phyloP scores from a whole-genome alignment of 371 early-diverging fungal species.

The Conidiobolus incongruus region DNA sequence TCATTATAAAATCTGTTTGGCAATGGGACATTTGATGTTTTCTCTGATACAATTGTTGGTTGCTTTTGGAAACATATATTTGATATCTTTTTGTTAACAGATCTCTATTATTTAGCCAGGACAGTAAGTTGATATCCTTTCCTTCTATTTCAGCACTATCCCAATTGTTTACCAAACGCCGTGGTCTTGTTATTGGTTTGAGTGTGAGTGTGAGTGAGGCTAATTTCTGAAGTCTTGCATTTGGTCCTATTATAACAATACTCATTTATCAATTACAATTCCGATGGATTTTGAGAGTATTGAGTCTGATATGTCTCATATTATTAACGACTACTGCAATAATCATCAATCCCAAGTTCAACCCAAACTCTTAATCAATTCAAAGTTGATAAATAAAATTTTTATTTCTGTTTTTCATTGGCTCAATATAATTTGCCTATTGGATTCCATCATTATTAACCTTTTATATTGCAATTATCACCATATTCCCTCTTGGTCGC shows the following conservation, averaged over 20 bases:
- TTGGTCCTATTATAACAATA: slow-evolving; percentile 33
- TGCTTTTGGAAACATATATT: slow-evolving; percentile 5
- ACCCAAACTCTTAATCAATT: neutral
- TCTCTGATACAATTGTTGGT: neutral
- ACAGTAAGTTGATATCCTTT: slow-evolving; percentile 24
- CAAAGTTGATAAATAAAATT: neutral
- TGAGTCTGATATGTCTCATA: slow-evolving; percentile 24
- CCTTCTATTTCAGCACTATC: slow-evolving; percentile 31
- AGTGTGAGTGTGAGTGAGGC: slow-evolving; percentile 48
- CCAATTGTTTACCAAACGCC: slow-evolving; percentile 45
- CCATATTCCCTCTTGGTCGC: slow-evolving; percentile 19
- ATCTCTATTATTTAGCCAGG: slow-evolving; percentile 22
- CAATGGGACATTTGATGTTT: neutral
- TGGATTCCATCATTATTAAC: slow-evolving; percentile 15
- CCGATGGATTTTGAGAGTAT: slow-evolving; percentile 32
- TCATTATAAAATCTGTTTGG: neutral
- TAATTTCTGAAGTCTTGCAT: slow-evolving; percentile 53
- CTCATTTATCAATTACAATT: slow-evolving; percentile 27
- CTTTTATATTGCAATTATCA: slow-evolving; percentile 11
- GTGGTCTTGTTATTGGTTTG: slow-evolving; percentile 52
- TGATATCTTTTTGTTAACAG: slow-evolving; percentile 30
- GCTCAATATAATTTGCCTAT: slow-evolving; percentile 11
- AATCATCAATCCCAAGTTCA: neutral
- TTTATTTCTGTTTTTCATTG: neutral
- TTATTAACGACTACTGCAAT: slow-evolving; percentile 12